Evolutionary conservation across 306 rosid species (phyloP).

Genomic region (Pyrus betulifolia): DNA sequence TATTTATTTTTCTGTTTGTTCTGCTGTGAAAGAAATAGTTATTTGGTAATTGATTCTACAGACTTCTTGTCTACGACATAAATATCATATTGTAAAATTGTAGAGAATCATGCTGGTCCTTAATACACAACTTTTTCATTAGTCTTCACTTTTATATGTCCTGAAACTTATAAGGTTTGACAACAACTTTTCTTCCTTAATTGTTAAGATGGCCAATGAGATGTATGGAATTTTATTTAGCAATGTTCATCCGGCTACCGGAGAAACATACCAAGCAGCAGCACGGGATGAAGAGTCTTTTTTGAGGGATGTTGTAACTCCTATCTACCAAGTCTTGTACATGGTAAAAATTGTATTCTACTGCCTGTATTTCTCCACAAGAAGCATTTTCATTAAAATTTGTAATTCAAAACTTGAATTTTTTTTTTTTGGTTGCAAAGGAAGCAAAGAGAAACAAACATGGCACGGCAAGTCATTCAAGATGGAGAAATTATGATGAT

Average conservation of each 20-base stretch:
- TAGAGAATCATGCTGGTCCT: neutral
- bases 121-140: neutral
- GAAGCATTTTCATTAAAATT: constrained; percentile 6
- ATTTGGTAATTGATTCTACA: neutral
- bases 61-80: neutral
- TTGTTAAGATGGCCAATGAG: constrained; percentile 68
- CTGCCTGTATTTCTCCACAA: constrained; percentile 13
- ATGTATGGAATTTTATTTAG: constrained; percentile 44
- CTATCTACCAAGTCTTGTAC: constrained; percentile 58
- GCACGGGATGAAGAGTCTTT: constrained; percentile 62
- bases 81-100: neutral
- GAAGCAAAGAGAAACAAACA: constrained; percentile 83
- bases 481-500: constrained; percentile 98
- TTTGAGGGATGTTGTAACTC: constrained; percentile 58
- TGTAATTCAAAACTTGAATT: constrained; percentile 26
- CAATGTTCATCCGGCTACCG: constrained; percentile 46
- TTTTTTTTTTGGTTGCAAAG: constrained; percentile 45
- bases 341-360: constrained; percentile 39
- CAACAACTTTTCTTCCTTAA: constrained; percentile 13
- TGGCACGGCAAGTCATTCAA: constrained; percentile 90
- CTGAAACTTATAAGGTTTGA: neutral
- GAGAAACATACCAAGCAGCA: constrained; percentile 32
- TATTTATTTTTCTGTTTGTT: neutral
- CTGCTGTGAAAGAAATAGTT: neutral
- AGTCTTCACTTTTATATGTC: neutral